Conservation (phyloP, 2,329 filamentous ascomycete genomes). For the Sporothrix brasiliensis region DNA sequence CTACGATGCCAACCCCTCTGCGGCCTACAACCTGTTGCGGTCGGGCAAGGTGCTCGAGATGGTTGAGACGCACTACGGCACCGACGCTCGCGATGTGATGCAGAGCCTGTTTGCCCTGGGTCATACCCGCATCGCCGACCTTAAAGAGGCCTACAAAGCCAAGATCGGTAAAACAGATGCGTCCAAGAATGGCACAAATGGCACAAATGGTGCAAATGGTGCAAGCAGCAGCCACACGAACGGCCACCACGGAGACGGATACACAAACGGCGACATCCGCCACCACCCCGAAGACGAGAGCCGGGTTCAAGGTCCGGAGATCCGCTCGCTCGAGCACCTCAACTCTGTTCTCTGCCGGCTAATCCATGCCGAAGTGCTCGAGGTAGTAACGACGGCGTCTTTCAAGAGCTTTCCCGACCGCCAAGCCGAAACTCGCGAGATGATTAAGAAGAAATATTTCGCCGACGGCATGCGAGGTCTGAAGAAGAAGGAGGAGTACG, state of each 20-base stretch:
- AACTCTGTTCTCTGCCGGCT: constrained; percentile 57
- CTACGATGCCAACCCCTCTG: constrained; percentile 81
- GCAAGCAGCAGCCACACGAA: constrained; percentile 33
- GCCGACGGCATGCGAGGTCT: constrained; percentile 59
- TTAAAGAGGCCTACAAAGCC: constrained; percentile 63
- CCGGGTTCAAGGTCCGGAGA: constrained; percentile 41
- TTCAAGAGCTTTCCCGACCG: constrained; percentile 65
- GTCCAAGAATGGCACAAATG: constrained; percentile 23
- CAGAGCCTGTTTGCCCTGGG: constrained; percentile 76
- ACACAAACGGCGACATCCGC: constrained; percentile 41
- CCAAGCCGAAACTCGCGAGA: constrained; percentile 63
- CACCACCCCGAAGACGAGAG: not conserved
- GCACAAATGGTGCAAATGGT: constrained; percentile 28
- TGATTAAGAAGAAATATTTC: constrained; percentile 59
- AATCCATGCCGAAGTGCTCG: constrained; percentile 68
- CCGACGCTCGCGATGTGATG: constrained; percentile 72
- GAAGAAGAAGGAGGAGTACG: constrained; percentile 68
- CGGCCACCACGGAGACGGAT: constrained; percentile 37
- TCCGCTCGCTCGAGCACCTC: constrained; percentile 53
- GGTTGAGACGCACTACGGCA: constrained; percentile 72
- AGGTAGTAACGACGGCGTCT: constrained; percentile 61
- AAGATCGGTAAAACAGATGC: constrained; percentile 40
- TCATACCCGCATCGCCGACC: constrained; percentile 71
- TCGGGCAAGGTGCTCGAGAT: constrained; percentile 79
- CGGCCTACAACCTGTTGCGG: constrained; percentile 80